Evolutionary conservation across 129 eudicot species (phyloP), one percentile per base, ranked within the genome.

Genomic region (Saposhnikovia divaricata): DNA sequence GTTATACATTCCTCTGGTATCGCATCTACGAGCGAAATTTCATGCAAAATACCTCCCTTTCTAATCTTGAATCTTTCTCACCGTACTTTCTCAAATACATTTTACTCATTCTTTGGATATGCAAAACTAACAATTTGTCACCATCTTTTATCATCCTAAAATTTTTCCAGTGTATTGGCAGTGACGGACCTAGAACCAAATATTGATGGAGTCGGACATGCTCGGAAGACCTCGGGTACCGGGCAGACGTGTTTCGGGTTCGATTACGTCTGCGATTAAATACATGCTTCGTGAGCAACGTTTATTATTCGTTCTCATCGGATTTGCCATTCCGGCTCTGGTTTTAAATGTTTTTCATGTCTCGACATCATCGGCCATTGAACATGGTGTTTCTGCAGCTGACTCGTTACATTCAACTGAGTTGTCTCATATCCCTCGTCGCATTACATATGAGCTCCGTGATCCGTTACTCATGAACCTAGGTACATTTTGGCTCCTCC

Each of bases 281-380:
- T 87, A 87, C 82, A 63, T 84, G 28, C 79, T 87, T 61, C 77
- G 66, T n/a, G 77, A 81, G 79, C 89, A 87, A 81, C 87, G 89
- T 5, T 10, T 84, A 0, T 43, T 87, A 18, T 87, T 84, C 59
- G 18, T 74, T 13, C 13, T 74, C 21, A 42, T 74, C 23, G 77
- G 77, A 44, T 23, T 74, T 21, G 77, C 53, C 38, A 83, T 91
- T 80, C 76, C 91, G 8, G 82, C 87, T 69, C 72, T 86, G 15
- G 48, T 87, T 4, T 86, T 85, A 72, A 77, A 78, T 61, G 71
- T 87, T 23, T 15, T 87, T 34, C 78, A 77, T 71, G 81, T 14
- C 34, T 25, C 69, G 14, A 23, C 68, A 59, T 23, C 68, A 6
- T 74, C 23, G 37, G 18, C 28, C 16, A 51, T 37, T 27, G 39